These are phyloP conservation scores for Fraxinus floribunda DNA, from an alignment of 305 asterid genomes.

Conservation along the genomic window DNA sequence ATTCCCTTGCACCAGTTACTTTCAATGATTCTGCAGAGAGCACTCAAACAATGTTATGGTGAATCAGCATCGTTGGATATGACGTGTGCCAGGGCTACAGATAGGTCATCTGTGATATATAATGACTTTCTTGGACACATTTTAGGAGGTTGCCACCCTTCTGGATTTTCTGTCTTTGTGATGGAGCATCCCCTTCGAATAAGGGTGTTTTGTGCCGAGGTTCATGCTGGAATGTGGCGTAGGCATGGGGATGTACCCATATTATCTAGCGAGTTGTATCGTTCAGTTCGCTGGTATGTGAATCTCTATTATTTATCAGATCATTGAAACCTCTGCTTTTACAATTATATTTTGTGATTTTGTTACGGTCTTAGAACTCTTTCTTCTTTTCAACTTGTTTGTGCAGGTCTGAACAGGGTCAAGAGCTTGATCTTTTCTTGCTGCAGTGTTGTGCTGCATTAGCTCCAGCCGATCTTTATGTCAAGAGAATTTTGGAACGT, in stretches of 20 bases:
- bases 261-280: constrained; percentile 84
- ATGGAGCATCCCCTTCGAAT: constrained; percentile 97
- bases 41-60: constrained; percentile 71
- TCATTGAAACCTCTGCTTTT: constrained; percentile 1
- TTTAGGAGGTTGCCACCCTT: constrained; percentile 83
- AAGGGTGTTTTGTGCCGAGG: constrained; percentile 95
- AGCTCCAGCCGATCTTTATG: constrained; percentile 88
- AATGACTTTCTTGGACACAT: constrained; percentile 67
- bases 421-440: constrained; percentile 93
- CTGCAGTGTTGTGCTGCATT: constrained; percentile 97
- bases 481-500: constrained; percentile 82
- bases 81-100: constrained; percentile 35
- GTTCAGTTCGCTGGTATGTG: constrained; percentile 87
- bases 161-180: constrained; percentile 82
- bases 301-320: constrained; percentile 6
- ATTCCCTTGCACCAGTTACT: constrained; percentile 87
- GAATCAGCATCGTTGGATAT: constrained; percentile 45
- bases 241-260: constrained; percentile 84
- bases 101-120: constrained; percentile 37
- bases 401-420: constrained; percentile 90
- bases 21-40: constrained; percentile 71
- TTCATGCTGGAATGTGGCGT: constrained; percentile 98
- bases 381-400: constrained; percentile 26
- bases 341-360: not conserved
- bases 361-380: constrained; percentile 10